phyloP scores from a whole-genome alignment of 805 yeast genomes.

The Wickerhamomyces kurtzmanii region DNA sequence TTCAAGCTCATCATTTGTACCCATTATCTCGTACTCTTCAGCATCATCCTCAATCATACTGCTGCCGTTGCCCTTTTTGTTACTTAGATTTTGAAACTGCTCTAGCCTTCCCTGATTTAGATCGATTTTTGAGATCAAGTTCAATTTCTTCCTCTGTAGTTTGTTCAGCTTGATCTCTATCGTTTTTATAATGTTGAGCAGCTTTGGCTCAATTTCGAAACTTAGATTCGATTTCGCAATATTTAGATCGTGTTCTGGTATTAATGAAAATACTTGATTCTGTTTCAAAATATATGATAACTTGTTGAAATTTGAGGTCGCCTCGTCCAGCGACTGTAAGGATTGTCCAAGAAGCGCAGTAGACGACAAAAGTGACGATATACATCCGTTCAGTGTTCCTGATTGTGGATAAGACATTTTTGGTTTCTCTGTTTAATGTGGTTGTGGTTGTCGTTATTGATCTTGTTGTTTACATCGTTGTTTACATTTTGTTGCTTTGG shows the following conservation, averaged over 20 bases:
- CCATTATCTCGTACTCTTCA: slow-evolving; percentile 11
- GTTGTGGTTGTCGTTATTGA: background rate
- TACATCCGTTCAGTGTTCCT: slow-evolving; percentile 17
- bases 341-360: slow-evolving; percentile 24
- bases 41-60: slow-evolving; percentile 4
- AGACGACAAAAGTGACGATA: slow-evolving; percentile 23
- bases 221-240: slow-evolving; percentile 28
- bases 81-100: slow-evolving; percentile 13
- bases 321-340: slow-evolving; percentile 18
- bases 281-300: slow-evolving; percentile 31
- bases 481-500: too few relatives aligned
- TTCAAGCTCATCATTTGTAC: slow-evolving; percentile 25
- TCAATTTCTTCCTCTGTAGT: slow-evolving; percentile 21
- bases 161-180: slow-evolving; percentile 24
- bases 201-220: slow-evolving; percentile 31
- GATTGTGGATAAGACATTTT: slow-evolving; percentile 7
- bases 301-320: slow-evolving; percentile 28
- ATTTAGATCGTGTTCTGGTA: slow-evolving; percentile 36
- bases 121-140: slow-evolving; percentile 26
- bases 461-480: slow-evolving; percentile 1
- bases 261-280: slow-evolving; percentile 36
- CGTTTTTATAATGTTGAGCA: slow-evolving; percentile 19
- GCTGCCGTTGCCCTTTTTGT: slow-evolving; percentile 3
- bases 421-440: background rate
- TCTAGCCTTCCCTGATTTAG: slow-evolving; percentile 30